Evolutionary conservation across 176 grass and related monocot species (phyloP), one percentile per base, ranked within the genome.

Genomic region (Saccharum officinarum): DNA sequence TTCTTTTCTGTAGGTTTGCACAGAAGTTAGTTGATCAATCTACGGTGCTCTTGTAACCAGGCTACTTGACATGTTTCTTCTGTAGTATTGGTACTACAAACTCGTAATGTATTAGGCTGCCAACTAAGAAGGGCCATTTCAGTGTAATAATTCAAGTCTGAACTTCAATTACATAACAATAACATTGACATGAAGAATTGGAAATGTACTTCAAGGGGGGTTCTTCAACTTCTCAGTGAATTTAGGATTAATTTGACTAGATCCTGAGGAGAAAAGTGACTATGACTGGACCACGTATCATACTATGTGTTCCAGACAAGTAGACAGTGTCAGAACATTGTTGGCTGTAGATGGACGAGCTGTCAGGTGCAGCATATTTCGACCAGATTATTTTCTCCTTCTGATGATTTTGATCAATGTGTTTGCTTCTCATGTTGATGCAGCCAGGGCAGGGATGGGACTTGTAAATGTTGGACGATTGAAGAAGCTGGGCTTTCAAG

Each of bases 361-460:
- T 31, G 30, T 26, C 20, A n/a, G 45, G 7, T 73, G 15, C 47
- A 61, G n/a, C 63, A 49, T 52, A 44, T 68, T 87, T 75, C 5
- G 3, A 72, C 4, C 45, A 57, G 55, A 26, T 7, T 67, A 23
- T 52, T 16, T 75, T 78, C 3, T 28, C 7, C 20, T 15, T 52
- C 5, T 2, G 23, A 63, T 59, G 42, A 23, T 80, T 87, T 36
- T 92, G 5, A 60, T 71, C 22, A 15, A 72, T 52, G 38, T 78
- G 1, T 67, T 20, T 86, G 25, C 55, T 77, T 81, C 22, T 69
- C 12, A 34, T 86, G 37, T 77, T 47, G 7, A 73, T 61, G n/a
- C 86, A 95, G 96, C 87, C 96, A 94, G 77, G 96, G 96, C 25
- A 92, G 96, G 83, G 96, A 98, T 88, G 96, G 96, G 7, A 89